Percentiles rank a stretch among this genome's conserved stretches.
Evolutionary conservation across 225 moss, liverwort and hornwort genomes (phyloP).

Genomic region (Polytrichum commune): DNA sequence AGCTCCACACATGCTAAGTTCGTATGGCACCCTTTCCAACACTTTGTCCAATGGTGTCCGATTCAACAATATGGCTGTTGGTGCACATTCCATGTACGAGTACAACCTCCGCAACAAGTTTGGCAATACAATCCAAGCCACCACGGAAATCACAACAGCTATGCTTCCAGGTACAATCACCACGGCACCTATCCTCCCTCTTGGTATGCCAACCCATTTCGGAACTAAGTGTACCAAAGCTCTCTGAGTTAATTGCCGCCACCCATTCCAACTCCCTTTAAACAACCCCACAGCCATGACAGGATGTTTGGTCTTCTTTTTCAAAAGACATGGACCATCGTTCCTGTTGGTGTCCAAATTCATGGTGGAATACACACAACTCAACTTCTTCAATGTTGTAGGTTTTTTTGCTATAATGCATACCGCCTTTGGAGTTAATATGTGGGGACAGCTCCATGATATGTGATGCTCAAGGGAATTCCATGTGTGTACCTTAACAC

Average conservation of each 20-base stretch:
- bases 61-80: slow-evolving; percentile 34
- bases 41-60: slow-evolving; percentile 40
- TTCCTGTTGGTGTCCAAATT: not conserved
- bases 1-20: slow-evolving; percentile 60
- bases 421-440: too few species aligned
- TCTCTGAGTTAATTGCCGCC: slow-evolving; percentile 16
- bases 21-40: slow-evolving; percentile 49
- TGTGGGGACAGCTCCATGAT: too few species aligned
- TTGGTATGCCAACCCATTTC: slow-evolving; percentile 25
- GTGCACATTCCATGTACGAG: slow-evolving; percentile 40
- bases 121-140: slow-evolving; percentile 50
- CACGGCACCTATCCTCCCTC: slow-evolving; percentile 22
- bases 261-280: slow-evolving; percentile 9
- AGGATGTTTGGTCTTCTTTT: slow-evolving; percentile 11
- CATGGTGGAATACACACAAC: too few species aligned
- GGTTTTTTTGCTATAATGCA: too few species aligned
- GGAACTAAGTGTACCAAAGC: slow-evolving; percentile 24
- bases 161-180: slow-evolving; percentile 31
- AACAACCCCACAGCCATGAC: slow-evolving; percentile 19
- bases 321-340: slow-evolving; percentile 6
- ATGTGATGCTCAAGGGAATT: too few species aligned
- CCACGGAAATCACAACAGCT: slow-evolving; percentile 19
- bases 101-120: slow-evolving; percentile 35
- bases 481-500: too few species aligned
- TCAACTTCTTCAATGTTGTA: too few species aligned